A percentile compares a stretch with the other conserved stretches of the same genome.
These are phyloP conservation scores for Hanseniaspora gamundiae DNA, from an alignment of 1,139 yeast genomes.

Conservation along the genomic window DNA sequence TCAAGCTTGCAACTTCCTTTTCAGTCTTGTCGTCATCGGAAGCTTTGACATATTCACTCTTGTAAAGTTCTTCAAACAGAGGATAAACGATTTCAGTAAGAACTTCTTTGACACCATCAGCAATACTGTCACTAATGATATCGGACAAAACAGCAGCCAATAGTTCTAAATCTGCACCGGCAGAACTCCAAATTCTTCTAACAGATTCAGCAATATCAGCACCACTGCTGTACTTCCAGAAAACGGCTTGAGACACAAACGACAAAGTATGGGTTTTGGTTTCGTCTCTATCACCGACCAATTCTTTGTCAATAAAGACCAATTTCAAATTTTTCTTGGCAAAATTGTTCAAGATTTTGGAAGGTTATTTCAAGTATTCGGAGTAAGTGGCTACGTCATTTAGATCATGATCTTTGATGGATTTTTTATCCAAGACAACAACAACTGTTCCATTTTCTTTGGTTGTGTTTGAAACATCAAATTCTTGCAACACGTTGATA, in stretches of 20 bases:
- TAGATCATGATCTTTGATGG: slow-evolving; percentile 17
- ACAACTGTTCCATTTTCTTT: slow-evolving; percentile 47
- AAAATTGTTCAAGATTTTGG: slow-evolving; percentile 40
- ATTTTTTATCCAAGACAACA: slow-evolving; percentile 23
- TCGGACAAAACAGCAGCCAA: slow-evolving; percentile 73
- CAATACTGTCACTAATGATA: slow-evolving; percentile 43
- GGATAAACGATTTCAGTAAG: slow-evolving; percentile 27
- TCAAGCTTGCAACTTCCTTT: slow-evolving; percentile 23
- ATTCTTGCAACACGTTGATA: slow-evolving; percentile 36
- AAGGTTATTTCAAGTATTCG: slow-evolving; percentile 37
- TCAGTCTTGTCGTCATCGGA: slow-evolving; percentile 18
- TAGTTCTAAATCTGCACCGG: slow-evolving; percentile 72
- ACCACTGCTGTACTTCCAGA: slow-evolving; percentile 60
- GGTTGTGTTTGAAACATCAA: slow-evolving; percentile 52
- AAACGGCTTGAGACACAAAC: slow-evolving; percentile 66
- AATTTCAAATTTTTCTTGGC: slow-evolving; percentile 43
- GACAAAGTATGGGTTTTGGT: slow-evolving; percentile 68
- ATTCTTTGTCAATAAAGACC: slow-evolving; percentile 42
- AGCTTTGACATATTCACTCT: slow-evolving; percentile 20
- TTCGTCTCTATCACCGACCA: slow-evolving; percentile 49
- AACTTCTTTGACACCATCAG: slow-evolving; percentile 37
- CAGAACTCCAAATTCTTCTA: slow-evolving; percentile 68
- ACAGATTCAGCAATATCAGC: slow-evolving; percentile 53
- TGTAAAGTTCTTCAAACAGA: slow-evolving; percentile 24
- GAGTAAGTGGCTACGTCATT: slow-evolving; percentile 27